Evolutionary conservation across 345 rosid species (phyloP).

Genomic region (Cochlearia excelsa): DNA sequence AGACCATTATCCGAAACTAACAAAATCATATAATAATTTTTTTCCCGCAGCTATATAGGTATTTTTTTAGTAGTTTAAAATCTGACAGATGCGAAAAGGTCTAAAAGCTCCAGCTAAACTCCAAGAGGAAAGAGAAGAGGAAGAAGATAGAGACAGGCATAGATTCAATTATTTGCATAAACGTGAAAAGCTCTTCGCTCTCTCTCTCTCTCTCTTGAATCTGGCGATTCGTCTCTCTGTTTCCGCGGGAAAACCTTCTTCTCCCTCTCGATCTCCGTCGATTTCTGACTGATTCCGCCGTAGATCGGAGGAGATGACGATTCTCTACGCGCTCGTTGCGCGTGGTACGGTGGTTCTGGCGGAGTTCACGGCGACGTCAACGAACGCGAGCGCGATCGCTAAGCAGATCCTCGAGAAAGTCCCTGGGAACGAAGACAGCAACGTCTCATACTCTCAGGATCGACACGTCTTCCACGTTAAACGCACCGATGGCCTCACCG

Average conservation of each 20-base stretch:
- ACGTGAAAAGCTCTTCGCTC: slow-evolving; percentile 22
- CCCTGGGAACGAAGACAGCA: slow-evolving; percentile 66
- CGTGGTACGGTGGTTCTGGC: slow-evolving; percentile 89
- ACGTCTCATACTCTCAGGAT: slow-evolving; percentile 91
- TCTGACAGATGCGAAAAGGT: slow-evolving; percentile 27
- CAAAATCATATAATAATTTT: too few relatives aligned
- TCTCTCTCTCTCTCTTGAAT: slow-evolving; percentile 26
- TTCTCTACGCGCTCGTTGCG: slow-evolving; percentile 84
- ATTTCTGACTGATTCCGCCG: slow-evolving; percentile 5
- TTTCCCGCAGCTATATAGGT: too few relatives aligned
- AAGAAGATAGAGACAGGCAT: too few relatives aligned
- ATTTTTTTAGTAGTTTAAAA: neutral
- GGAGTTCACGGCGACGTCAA: slow-evolving; percentile 69
- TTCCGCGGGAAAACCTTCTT: slow-evolving; percentile 38
- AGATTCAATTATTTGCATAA: slow-evolving; percentile 26
- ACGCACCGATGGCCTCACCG: slow-evolving; percentile 97
- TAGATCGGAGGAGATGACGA: slow-evolving; percentile 57
- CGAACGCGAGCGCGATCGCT: slow-evolving; percentile 81
- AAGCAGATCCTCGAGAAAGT: slow-evolving; percentile 78
- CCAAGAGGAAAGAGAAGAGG: slow-evolving; percentile 29
- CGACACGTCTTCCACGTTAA: slow-evolving; percentile 87
- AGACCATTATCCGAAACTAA: too few relatives aligned
- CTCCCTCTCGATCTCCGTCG: too few relatives aligned
- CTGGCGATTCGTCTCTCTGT: slow-evolving; percentile 19
- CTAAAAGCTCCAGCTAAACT: slow-evolving; percentile 29